Evolutionary conservation across 495 filamentous ascomycete genomes (phyloP).

Genomic region (Penicillium simplicissimum): DNA sequence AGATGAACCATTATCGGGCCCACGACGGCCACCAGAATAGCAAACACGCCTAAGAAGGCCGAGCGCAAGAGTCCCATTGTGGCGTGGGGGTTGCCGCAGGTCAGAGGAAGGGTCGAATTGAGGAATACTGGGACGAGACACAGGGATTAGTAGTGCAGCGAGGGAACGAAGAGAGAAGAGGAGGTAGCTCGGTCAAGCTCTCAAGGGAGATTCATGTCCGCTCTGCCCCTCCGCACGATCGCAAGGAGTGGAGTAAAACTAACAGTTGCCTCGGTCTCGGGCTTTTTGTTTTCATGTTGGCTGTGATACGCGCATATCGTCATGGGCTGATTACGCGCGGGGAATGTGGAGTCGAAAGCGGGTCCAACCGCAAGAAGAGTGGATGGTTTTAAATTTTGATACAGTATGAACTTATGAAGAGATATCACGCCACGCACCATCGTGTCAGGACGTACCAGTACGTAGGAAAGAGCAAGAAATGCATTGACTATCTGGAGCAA

Average conservation of each 20-base stretch:
- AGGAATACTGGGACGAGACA: neutral
- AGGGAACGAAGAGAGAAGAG: neutral
- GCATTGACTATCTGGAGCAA: conserved; percentile 14
- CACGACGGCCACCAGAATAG: conserved; percentile 36
- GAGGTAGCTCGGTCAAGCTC: neutral
- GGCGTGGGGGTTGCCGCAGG: neutral
- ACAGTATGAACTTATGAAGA: neutral
- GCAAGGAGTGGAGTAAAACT: neutral
- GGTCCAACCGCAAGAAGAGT: neutral
- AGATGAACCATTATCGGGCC: conserved; percentile 33
- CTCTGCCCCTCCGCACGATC: neutral
- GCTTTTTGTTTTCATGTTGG: neutral
- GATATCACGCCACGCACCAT: no score
- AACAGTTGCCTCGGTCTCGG: neutral
- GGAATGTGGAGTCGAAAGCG: neutral
- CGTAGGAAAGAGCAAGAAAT: neutral
- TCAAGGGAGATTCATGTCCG: neutral
- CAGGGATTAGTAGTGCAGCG: neutral
- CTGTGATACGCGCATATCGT: neutral
- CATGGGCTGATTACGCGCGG: neutral
- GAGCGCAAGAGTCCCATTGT: conserved; percentile 29
- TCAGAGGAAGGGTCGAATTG: neutral
- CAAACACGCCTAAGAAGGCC: conserved; percentile 34
- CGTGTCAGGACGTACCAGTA: neutral
- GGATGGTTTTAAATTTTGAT: neutral